Evolutionary conservation across 139 green algal species (phyloP), one percentile per base, ranked within the genome.

Genomic region (Volvox africanus): DNA sequence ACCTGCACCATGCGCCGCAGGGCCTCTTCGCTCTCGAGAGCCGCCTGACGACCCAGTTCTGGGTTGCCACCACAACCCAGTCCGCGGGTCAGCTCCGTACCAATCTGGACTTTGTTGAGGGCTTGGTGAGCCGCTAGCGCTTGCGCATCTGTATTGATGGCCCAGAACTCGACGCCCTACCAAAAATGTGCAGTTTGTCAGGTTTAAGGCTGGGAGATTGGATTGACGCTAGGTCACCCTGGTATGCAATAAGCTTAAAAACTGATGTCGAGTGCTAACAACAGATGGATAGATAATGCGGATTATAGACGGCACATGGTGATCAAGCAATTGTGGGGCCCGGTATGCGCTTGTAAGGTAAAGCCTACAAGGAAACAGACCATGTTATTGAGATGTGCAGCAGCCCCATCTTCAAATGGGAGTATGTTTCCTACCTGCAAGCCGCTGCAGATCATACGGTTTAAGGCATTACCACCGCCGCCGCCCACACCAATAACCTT

Each of bases 141-240:
- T 95, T 99, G 98, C 0, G 97, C 95, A 92, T 99, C 98, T 5
- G 98, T 99, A 95, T 99, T 99, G 1, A 99, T 92, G 1, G 95
- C 96, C 96, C 95, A 98, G 90, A 99, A 99, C 77, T 99, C 97
- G 9, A 99, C 97, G 67, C 97, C 97, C 96, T 99, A 94, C 77
- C 80, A 76, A 78, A 1, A 79, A 65, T 20, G 65, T 80, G 62
- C 30, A 44, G 44, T 9, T 5, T 14, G 44, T 55, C 5, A 55
- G 44, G 5, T 55, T 55, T 55, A 55, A 5, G 44, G 9, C 44
- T 55, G 44, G 44, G 44, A 55, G 5, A 55, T 55, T 9, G 44
- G 44, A 55, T 55, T 55, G 44, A 14, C 5, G 5, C 5, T 55
- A 55, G n/a, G n/a, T 55, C 44, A 55, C 5, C 9, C 44, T 55